phyloP scores from a whole-genome alignment of 345 rosid species.

The Cardamine occulta region DNA sequence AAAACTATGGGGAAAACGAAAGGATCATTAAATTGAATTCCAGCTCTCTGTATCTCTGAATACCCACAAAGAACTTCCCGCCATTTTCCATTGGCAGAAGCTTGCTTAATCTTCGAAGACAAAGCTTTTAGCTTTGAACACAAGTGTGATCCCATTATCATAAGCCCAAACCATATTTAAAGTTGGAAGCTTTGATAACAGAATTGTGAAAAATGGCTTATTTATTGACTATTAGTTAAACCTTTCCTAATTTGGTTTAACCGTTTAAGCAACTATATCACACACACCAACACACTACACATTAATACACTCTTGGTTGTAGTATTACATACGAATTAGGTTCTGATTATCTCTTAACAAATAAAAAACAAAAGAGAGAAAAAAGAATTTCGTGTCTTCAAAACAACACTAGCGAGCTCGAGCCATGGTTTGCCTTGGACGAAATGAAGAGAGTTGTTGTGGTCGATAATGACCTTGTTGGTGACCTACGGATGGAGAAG shows the following conservation, averaged over 20 bases:
- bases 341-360: slow-evolving; percentile 3
- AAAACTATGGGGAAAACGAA: slow-evolving; percentile 56
- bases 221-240: not conserved
- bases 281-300: slow-evolving; percentile 15
- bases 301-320: not conserved
- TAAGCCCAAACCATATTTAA: not conserved
- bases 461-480: slow-evolving; percentile 48
- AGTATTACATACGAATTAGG: not conserved
- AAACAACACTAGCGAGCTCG: slow-evolving; percentile 39
- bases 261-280: not conserved
- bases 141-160: slow-evolving; percentile 34
- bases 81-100: slow-evolving; percentile 57
- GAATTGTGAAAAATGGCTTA: not conserved
- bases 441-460: slow-evolving; percentile 63
- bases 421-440: slow-evolving; percentile 42
- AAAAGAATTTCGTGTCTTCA: slow-evolving; percentile 38
- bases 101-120: slow-evolving; percentile 52
- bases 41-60: slow-evolving; percentile 50
- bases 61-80: slow-evolving; percentile 51
- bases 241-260: not conserved
- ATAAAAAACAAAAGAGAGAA: slow-evolving; percentile 21
- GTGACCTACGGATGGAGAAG: slow-evolving; percentile 37
- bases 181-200: slow-evolving; percentile 27
- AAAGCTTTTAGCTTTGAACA: slow-evolving; percentile 46
- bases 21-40: slow-evolving; percentile 47